phyloP scores from a whole-genome alignment of 2,329 filamentous ascomycete species.

The Leptographium wingfieldii region DNA sequence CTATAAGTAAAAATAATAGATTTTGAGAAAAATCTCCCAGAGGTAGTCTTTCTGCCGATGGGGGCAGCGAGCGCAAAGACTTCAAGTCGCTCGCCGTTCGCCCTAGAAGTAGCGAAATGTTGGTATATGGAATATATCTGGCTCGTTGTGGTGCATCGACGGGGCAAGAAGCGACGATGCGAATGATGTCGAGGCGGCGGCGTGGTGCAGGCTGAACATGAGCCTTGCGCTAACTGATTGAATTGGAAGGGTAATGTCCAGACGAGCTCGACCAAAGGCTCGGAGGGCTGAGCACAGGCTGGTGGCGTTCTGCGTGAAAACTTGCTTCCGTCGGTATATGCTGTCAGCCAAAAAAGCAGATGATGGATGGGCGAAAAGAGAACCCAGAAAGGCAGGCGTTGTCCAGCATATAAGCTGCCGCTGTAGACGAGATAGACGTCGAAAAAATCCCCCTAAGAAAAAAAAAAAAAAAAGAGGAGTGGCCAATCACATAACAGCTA shows the following conservation, averaged over 20 bases:
- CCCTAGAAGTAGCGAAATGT: conserved; percentile 22
- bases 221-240: neutral
- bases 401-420: too few relatives aligned
- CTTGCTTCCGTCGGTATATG: too few relatives aligned
- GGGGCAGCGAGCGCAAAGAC: conserved; percentile 53
- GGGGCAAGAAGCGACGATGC: neutral
- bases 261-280: neutral
- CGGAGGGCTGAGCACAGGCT: neutral
- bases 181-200: neutral
- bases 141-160: neutral
- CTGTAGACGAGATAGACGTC: neutral
- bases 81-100: conserved; percentile 46
- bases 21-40: neutral
- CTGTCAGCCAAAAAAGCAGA: too few relatives aligned
- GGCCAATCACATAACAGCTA: neutral
- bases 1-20: neutral
- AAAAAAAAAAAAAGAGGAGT: neutral
- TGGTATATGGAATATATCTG: neutral
- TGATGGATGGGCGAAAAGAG: too few relatives aligned
- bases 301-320: too few relatives aligned
- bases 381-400: too few relatives aligned
- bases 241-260: neutral
- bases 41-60: conserved; percentile 41
- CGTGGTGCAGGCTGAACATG: neutral
- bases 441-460: neutral